These are phyloP conservation scores for Cyclanthera cordifolia DNA, from an alignment of 306 rosid species.

Conservation along the genomic window DNA sequence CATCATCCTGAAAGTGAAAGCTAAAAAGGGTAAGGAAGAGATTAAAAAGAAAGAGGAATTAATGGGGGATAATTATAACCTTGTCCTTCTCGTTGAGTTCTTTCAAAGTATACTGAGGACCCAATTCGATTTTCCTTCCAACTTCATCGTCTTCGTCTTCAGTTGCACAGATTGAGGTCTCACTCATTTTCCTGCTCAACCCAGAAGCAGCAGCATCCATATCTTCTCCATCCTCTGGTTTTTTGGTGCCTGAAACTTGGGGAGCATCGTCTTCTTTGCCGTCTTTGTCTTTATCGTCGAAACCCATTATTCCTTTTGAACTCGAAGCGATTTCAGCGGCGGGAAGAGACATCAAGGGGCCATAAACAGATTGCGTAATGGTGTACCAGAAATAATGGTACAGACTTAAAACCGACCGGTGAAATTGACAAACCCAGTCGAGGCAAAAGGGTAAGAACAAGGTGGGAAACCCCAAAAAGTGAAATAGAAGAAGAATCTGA, in stretches of 20 bases:
- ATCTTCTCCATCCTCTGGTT: conserved; percentile 24
- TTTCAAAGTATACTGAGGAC: conserved; percentile 81
- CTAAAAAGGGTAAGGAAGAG: too few species aligned
- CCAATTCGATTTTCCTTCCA: conserved; percentile 64
- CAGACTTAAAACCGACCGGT: too few species aligned
- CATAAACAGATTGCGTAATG: conserved; percentile 19
- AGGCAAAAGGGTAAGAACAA: too few species aligned
- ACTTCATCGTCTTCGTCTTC: conserved; percentile 53
- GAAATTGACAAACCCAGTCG: too few species aligned
- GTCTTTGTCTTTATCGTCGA: conserved; percentile 41
- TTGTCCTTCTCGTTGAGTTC: conserved; percentile 86
- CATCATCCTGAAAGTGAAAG: conserved; percentile 50
- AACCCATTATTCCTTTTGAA: conserved; percentile 52
- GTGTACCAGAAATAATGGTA: too few species aligned
- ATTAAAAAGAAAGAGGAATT: too few species aligned
- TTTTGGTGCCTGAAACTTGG: conserved; percentile 18
- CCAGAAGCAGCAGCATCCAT: conserved; percentile 17
- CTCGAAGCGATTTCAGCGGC: conserved; percentile 27
- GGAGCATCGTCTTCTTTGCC: conserved; percentile 14
- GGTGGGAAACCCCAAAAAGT: too few species aligned
- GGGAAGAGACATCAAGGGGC: conserved; percentile 32
- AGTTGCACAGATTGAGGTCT: conserved; percentile 28
- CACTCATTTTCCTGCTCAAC: conserved; percentile 39
- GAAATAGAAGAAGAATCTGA: too few species aligned
- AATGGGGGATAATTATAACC: too few species aligned